Evolutionary conservation across 1,139 yeast genomes (phyloP).

Genomic region (Taphrina sp.): DNA sequence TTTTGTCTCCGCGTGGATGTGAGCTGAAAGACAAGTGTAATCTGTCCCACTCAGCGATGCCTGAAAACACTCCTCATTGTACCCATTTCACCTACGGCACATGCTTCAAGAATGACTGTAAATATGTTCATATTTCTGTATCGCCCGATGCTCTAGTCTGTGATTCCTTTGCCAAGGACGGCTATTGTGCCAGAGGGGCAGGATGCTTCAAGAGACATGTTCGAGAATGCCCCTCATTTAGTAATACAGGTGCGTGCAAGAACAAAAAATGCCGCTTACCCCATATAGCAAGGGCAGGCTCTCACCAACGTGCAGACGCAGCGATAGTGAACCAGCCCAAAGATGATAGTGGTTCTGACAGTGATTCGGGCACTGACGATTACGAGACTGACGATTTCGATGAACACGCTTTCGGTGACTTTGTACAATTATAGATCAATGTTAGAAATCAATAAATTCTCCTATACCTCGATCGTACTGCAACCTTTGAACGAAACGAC

Average conservation of each 20-base stretch:
- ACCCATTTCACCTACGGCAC: conserved; percentile 52
- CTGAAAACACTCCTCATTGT: conserved; percentile 68
- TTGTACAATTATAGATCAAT: conserved; percentile 9
- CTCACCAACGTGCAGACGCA: background rate
- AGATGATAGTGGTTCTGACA: background rate
- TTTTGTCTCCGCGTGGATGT: conserved; percentile 52
- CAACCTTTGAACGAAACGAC: no score
- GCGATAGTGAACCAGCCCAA: background rate
- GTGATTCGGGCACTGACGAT: conserved; percentile 15
- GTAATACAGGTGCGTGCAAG: conserved; percentile 59
- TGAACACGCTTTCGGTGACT: conserved; percentile 25
- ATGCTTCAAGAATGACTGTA: conserved; percentile 59
- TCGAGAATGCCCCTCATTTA: conserved; percentile 69
- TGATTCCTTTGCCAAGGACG: conserved; percentile 64
- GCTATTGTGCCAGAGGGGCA: conserved; percentile 65
- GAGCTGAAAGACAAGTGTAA: conserved; percentile 50
- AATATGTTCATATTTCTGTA: conserved; percentile 55
- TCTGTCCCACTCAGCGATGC: conserved; percentile 57
- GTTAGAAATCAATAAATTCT: no score
- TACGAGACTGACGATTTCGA: conserved; percentile 27
- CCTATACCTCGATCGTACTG: no score
- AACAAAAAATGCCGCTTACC: conserved; percentile 30
- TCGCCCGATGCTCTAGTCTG: conserved; percentile 52
- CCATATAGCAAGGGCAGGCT: conserved; percentile 29
- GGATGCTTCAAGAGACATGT: conserved; percentile 59